A percentile compares a stretch with the other conserved stretches of the same genome.
phyloP scores from a whole-genome alignment of 1,139 yeast species.

The Yamadazyma songkhlaensis region DNA sequence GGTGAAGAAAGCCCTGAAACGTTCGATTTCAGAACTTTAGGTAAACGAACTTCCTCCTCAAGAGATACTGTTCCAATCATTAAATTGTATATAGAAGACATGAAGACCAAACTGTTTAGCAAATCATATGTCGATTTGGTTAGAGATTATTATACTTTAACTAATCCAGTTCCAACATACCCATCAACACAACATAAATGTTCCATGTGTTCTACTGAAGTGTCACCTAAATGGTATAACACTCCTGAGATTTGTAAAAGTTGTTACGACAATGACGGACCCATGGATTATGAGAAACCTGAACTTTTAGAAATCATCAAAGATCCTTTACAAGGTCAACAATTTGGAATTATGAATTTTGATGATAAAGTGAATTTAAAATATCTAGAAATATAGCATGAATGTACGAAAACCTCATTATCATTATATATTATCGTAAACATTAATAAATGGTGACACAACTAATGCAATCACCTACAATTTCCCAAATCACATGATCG shows the following conservation, averaged over 20 bases:
- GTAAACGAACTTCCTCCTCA: constrained; percentile 26
- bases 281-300: constrained; percentile 2
- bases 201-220: constrained; percentile 21
- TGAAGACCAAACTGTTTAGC: constrained; percentile 6
- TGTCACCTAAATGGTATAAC: constrained; percentile 42
- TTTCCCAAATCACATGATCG: constrained; percentile 51
- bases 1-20: constrained; percentile 9
- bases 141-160: constrained; percentile 9
- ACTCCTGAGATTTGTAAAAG: constrained; percentile 24
- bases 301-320: constrained; percentile 22
- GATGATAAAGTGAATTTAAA: constrained; percentile 19
- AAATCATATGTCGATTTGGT: constrained; percentile 22
- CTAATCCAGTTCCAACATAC: neutral
- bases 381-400: neutral
- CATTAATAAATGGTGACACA: constrained; percentile 13
- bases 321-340: constrained; percentile 32
- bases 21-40: constrained; percentile 25
- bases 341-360: constrained; percentile 30
- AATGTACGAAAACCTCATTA: neutral
- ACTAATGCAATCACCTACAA: constrained; percentile 23
- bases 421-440: neutral
- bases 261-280: constrained; percentile 23
- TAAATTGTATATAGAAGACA: constrained; percentile 42
- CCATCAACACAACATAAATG: constrained; percentile 14
- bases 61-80: constrained; percentile 37